Base-by-base conservation (phyloP, 2,329 filamentous ascomycete genomes). In the Paecilomyces formosus region DNA sequence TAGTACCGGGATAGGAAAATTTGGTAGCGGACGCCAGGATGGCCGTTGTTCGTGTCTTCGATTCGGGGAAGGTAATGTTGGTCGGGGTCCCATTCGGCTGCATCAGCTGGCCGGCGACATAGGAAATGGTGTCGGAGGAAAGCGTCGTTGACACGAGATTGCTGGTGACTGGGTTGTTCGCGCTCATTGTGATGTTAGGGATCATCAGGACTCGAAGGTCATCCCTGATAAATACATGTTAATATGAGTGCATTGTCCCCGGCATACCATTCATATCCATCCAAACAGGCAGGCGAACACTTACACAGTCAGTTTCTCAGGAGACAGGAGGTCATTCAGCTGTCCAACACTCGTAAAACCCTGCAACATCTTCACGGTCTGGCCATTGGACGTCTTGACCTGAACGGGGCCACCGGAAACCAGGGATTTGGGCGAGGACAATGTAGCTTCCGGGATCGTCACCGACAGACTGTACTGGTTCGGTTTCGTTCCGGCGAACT, bases 401-500 rank as follows among this genome's bases (percentile, higher is more conserved):
- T 58, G 55, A 8, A 54, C 56, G 11, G 60, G 54, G 15, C 54
- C 28, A 12, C 54, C 56, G 33, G 59, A 61, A 15, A 54, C 52
- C 51, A 64, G 57, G 12, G 60, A 58, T 21, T 58, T 53, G 7
- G 61, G 60, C 15, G 64, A 62, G 4, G 66, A 66, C 13, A 68
- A 54, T 28, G 58, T 64, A 13, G 66, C 64, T 35, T 66, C 56
- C 9, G 63, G 62, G 31, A 67, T 66, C 1, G 61, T 64, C 51
- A 74, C 60, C 22, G 65, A 61, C 45, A 74, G 55, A 4, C 63
- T 67, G 54, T 70, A 66, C 26, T 70, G 63, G n/a, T 64, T 64
- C 22, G 63, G 59, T n/a, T 60, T 69, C 11, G 81, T 67, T 13
- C 74, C 73, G 18, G 64, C 64, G 76, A 82, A 83, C 15, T 75